A percentile compares a stretch with the other conserved stretches of the same genome.
These are phyloP conservation scores for Quercus phellos DNA, from an alignment of 331 rosid genomes.

Conservation along the genomic window DNA sequence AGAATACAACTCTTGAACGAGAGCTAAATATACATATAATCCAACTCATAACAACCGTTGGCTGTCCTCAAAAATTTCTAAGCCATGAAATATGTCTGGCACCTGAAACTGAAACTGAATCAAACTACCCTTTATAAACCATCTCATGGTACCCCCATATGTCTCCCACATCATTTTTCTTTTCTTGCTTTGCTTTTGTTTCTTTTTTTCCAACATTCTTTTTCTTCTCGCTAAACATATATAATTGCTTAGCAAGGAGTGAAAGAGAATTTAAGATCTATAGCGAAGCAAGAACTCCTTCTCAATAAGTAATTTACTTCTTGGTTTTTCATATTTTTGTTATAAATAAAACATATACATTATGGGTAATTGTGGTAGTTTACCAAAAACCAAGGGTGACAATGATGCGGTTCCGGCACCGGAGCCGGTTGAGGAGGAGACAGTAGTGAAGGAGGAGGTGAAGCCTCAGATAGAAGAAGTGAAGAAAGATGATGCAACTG, in stretches of 20 bases:
- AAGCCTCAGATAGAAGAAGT: background rate
- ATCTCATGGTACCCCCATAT: background rate
- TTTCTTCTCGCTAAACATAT: slow-evolving; percentile 14
- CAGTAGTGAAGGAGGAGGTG: background rate
- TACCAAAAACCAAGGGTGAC: slow-evolving; percentile 30
- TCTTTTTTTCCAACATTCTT: background rate
- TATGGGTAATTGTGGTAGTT: slow-evolving; percentile 35
- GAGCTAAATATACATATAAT: slow-evolving; percentile 13
- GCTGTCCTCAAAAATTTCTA: slow-evolving; percentile 19
- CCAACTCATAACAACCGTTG: slow-evolving; percentile 5
- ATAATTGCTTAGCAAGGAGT: background rate
- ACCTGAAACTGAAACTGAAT: background rate
- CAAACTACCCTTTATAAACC: slow-evolving; percentile 7
- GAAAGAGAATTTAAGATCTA: background rate
- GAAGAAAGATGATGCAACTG: background rate
- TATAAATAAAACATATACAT: too few species aligned
- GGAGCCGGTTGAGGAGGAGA: slow-evolving; percentile 2
- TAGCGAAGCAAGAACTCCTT: background rate
- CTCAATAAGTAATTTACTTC: background rate
- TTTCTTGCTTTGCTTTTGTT: slow-evolving; percentile 15
- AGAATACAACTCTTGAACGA: background rate
- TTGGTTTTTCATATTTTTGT: too few species aligned
- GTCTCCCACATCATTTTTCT: background rate
- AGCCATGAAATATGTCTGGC: slow-evolving; percentile 21
- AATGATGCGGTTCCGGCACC: slow-evolving; percentile 2